Evolutionary conservation across 2,329 filamentous ascomycete genomes (phyloP), one percentile per base, ranked within the genome.

Genomic region (Drechslerella coelobrocha): DNA sequence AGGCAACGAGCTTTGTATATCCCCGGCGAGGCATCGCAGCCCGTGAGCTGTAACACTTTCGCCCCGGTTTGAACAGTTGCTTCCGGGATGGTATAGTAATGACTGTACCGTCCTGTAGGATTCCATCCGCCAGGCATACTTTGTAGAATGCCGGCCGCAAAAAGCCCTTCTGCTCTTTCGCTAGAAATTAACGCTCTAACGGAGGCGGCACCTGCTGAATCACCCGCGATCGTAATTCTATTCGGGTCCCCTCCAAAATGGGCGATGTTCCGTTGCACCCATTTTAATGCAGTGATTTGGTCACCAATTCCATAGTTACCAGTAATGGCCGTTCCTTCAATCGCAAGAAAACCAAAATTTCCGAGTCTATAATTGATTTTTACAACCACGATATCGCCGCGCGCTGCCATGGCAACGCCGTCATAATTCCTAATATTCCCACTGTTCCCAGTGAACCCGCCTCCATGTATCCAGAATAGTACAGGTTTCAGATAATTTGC

Each of bases 201-300:
- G 8, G 80, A 82, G 51, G 80, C 81, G 45, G 78, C 83, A 9
- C 84, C 84, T 0, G 84, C 83, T 1, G 81, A 83, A 77, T 86
- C 82, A 86, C 88, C 83, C 5, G 86, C 85, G 55, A 88, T 75
- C 1, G 85, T 88, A 24, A 89, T 81, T 68, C 84, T 82, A 14
- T 79, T 77, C 1, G 79, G 79, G 74, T 89, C 83, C 1, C 86
- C 87, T 43, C 86, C 86, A 78, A 89, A 87, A 2, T 78, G 79
- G 3, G 77, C 82, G 60, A 87, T 84, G 76, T 88, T 88, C 21
- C 82, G 79, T 69, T 81, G 80, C 24, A 89, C 82, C 87, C 87
- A 89, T 62, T 81, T 78, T 17, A 89, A 79, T 12, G 85, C 80
- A 9, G 83, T 75, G 66, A 83, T 81, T 77, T 89, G 86, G 75